Conservation (phyloP, 2,329 filamentous ascomycete species). For the Lachnellula arida region DNA sequence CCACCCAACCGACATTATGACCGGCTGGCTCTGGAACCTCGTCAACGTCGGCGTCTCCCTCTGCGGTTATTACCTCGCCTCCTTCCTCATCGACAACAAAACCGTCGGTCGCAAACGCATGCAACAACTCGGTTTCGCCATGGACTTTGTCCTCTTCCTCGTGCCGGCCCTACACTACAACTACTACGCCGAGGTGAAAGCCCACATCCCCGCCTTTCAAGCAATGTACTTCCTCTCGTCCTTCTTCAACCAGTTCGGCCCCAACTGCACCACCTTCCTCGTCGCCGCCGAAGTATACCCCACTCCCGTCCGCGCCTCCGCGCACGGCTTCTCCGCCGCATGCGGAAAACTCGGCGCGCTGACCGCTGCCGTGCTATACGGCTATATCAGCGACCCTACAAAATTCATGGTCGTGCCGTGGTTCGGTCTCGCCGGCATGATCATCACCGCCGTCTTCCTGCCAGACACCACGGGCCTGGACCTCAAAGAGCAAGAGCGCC, state of each 20-base stretch:
- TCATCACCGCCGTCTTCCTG: conserved; percentile 80
- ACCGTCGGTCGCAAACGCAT: conserved; percentile 94
- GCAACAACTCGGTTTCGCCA: conserved; percentile 90
- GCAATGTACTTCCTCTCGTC: conserved; percentile 97
- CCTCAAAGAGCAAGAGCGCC: conserved; percentile 93
- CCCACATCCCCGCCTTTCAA: conserved; percentile 83
- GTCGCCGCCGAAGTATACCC: conserved; percentile 96
- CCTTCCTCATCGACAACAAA: conserved; percentile 40
- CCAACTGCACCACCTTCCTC: conserved; percentile 90
- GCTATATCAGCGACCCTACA: conserved; percentile 80
- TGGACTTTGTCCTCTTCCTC: conserved; percentile 91
- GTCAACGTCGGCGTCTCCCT: conserved; percentile 86
- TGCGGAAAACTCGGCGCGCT: conserved; percentile 86
- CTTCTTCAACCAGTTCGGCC: conserved; percentile 99
- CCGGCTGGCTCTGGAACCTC: conserved; percentile 87
- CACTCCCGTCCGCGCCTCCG: conserved; percentile 85
- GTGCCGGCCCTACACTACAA: conserved; percentile 84
- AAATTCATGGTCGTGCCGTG: conserved; percentile 93
- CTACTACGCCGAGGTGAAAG: conserved; percentile 65
- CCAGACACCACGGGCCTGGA: conserved; percentile 97
- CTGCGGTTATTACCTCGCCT: conserved; percentile 84
- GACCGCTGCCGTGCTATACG: conserved; percentile 83
- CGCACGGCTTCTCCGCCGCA: conserved; percentile 92
- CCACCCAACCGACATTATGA: conserved; percentile 57
- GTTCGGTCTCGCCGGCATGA: conserved; percentile 85